A percentile compares a stretch with the other conserved stretches of the same genome.
phyloP scores from a whole-genome alignment of 495 filamentous ascomycete species.

The Pseudomonodictys pantanalensis region DNA sequence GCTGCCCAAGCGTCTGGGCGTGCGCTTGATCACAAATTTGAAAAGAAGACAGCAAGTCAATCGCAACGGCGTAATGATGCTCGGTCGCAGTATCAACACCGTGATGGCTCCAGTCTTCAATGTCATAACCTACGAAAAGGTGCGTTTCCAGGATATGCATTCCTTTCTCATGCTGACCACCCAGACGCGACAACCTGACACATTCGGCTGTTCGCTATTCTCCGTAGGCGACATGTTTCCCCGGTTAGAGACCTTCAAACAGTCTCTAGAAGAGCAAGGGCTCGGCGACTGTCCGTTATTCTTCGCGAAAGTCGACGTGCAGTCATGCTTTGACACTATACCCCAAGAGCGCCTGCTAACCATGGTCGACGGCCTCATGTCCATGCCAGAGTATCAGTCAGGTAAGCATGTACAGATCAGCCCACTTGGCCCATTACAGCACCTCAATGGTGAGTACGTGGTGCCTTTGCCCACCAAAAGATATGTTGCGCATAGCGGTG shows the following conservation, averaged over 20 bases:
- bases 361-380: slow-evolving; percentile 62
- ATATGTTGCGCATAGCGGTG: slow-evolving; percentile 61
- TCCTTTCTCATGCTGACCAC: neutral
- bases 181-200: slow-evolving; percentile 52
- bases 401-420: slow-evolving; percentile 71
- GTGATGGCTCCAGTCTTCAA: slow-evolving; percentile 71
- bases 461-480: slow-evolving; percentile 45
- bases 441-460: slow-evolving; percentile 19
- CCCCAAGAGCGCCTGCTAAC: slow-evolving; percentile 71
- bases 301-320: slow-evolving; percentile 90
- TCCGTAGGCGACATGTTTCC: slow-evolving; percentile 78
- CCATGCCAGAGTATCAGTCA: slow-evolving; percentile 66
- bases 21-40: slow-evolving; percentile 86
- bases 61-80: slow-evolving; percentile 51
- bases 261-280: slow-evolving; percentile 37
- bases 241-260: slow-evolving; percentile 68
- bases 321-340: slow-evolving; percentile 92
- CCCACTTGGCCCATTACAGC: slow-evolving; percentile 40
- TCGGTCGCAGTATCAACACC: slow-evolving; percentile 78
- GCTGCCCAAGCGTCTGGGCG: slow-evolving; percentile 66
- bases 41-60: slow-evolving; percentile 56
- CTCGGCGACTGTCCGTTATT: slow-evolving; percentile 51
- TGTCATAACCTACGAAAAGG: slow-evolving; percentile 75
- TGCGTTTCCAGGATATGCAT: slow-evolving; percentile 22
- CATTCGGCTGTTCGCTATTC: slow-evolving; percentile 72